These are phyloP conservation scores for Trypanosoma rangeli DNA, from an alignment of 208 protist species.

Conservation along the genomic window DNA sequence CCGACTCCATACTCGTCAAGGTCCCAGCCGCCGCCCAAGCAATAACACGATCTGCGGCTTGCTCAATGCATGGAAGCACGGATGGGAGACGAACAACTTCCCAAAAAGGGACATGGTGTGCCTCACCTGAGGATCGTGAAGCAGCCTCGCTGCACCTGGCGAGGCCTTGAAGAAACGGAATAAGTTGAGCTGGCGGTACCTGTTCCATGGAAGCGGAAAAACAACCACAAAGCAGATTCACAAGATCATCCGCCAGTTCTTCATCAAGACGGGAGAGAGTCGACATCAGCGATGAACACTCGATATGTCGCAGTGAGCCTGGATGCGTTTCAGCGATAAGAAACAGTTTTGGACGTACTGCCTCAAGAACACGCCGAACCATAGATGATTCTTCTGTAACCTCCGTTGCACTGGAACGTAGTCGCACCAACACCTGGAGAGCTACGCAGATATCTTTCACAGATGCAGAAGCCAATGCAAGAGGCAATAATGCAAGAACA, in stretches of 20 bases:
- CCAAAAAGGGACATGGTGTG: constrained; percentile 2
- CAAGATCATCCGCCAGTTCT: constrained; percentile 40
- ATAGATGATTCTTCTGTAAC: constrained; percentile 11
- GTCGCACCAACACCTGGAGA: constrained; percentile 44
- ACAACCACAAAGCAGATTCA: constrained; percentile 65
- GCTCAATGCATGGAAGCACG: constrained; percentile 20
- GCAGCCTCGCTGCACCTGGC: constrained; percentile 12
- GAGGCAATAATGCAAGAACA: constrained; percentile 21
- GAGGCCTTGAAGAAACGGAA: constrained; percentile 59
- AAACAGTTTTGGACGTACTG: constrained; percentile 57
- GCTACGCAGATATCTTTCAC: constrained; percentile 45
- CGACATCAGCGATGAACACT: constrained; percentile 59
- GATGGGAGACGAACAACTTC: constrained; percentile 18
- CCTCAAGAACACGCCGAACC: constrained; percentile 37
- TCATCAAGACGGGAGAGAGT: constrained; percentile 56
- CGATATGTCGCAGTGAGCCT: constrained; percentile 48
- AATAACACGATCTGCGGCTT: constrained; percentile 18
- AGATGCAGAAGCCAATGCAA: constrained; percentile 30
- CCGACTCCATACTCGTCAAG: constrained; percentile 29
- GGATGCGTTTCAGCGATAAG: constrained; percentile 41
- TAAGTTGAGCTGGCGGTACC: constrained; percentile 53
- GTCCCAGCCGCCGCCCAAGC: not conserved
- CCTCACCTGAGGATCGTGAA: not conserved
- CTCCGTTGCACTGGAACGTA: constrained; percentile 20
- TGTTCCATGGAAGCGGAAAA: constrained; percentile 52